Evolutionary conservation across 179 eudicot species (phyloP), one percentile per base, ranked within the genome.

Genomic region (Dionaea muscipula): DNA sequence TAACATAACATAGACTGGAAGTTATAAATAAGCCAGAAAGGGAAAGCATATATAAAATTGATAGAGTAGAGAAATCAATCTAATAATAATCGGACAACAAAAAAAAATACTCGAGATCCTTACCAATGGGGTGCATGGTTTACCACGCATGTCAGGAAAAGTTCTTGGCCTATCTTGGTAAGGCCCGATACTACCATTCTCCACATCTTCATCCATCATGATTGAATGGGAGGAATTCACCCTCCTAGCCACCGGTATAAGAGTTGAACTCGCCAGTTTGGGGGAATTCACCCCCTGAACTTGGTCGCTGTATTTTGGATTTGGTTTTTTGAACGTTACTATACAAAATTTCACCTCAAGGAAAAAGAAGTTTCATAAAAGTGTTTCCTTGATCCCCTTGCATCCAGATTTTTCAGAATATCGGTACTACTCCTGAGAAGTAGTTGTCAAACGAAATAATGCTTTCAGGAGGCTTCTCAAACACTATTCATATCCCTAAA

Each of bases 271-370:
- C 82, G 56, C 86, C 81, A 72, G 75, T 71, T 69, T 66, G 85
- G 83, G 84, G 87, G 80, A 86, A 72, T 55, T 86, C 95, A 62
- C 85, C 94, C 90, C 95, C 94, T 60, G 94, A 76, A 70, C 78
- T 68, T 68, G 74, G 72, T 49, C 81, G 81, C 79, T 77, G 72
- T 70, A 81, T 81, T 56, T 78, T 78, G 80, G 56, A 69, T 47
- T 62, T 68, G 56, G 46, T 65, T 22, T 18, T 33, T 16, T 7
- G 39, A 57, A 39, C 62, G 18, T 28, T 16, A 23, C 47, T 36
- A 12, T 18, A 25, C 11, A 15, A 61, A 14, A n/a, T 53, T 35
- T 37, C 36, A 61, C 20, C 48, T 44, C 20, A 15, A 39, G 16
- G 4, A n/a, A 16, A 18, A 15, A 41, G 33, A 58, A 2, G 35